Percentiles rank a stretch among this genome's conserved stretches.
Evolutionary conservation across 2,329 filamentous ascomycete species (phyloP).

Genomic region (Verticillium zaregamsianum): DNA sequence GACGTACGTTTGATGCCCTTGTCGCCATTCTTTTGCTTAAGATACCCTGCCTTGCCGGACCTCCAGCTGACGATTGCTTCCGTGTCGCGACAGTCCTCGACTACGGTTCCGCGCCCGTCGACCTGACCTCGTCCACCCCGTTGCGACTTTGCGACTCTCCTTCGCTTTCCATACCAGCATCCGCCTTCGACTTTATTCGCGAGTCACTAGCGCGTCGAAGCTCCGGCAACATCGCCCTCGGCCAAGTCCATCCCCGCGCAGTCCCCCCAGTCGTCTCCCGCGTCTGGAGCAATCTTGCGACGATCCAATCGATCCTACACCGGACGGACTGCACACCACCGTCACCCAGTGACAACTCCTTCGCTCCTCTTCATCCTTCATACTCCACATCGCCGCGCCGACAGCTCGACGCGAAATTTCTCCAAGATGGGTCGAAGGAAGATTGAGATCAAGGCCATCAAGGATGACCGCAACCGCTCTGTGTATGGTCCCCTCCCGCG

Average conservation of each 20-base stretch:
- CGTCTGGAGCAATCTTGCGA: neutral
- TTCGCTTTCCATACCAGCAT: conserved; percentile 7
- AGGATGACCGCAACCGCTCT: conserved; percentile 95
- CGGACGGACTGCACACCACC: neutral
- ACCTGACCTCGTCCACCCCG: neutral
- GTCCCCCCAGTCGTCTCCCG: neutral
- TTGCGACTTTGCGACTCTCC: neutral
- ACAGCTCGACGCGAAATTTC: conserved; percentile 1
- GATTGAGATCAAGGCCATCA: conserved; percentile 99
- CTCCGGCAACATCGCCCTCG: conserved; percentile 5
- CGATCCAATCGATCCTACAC: neutral
- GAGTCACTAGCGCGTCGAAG: conserved; percentile 5
- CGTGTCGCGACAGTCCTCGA: neutral
- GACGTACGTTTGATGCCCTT: conserved; percentile 11
- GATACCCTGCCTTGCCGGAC: neutral
- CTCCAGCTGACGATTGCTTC: neutral
- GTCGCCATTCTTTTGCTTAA: conserved; percentile 5
- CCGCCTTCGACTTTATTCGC: neutral
- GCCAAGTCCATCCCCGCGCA: conserved; percentile 4
- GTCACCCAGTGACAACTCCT: neutral
- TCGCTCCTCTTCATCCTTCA: neutral
- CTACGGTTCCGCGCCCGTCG: neutral
- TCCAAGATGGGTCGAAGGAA: conserved; percentile 88
- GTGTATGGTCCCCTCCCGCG: conserved; percentile 63
- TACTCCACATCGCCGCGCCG: neutral